A percentile compares a stretch with the other conserved stretches of the same genome.
phyloP scores from a whole-genome alignment of 2,329 filamentous ascomycete genomes.

The Paracamarosporium sp. region DNA sequence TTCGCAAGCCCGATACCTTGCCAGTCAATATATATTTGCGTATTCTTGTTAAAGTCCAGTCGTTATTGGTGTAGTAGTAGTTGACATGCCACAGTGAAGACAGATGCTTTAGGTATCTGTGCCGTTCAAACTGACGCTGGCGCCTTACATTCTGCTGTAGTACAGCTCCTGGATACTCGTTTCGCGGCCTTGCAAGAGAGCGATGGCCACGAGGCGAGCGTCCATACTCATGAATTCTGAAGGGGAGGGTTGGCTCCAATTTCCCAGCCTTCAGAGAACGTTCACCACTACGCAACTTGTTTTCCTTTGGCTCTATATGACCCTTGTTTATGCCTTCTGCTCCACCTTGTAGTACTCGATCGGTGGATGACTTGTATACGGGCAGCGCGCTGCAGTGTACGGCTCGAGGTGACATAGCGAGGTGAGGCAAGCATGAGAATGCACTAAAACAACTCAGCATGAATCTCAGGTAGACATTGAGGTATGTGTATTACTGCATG shows the following conservation, averaged over 20 bases:
- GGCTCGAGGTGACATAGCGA: neutral
- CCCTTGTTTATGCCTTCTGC: neutral
- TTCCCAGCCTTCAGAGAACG: too few species aligned
- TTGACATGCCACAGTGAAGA: neutral
- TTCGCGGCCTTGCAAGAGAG: neutral
- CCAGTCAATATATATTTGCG: too few species aligned
- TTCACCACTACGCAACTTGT: too few species aligned
- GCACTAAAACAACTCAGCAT: neutral
- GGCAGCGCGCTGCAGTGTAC: neutral
- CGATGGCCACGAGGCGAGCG: too few species aligned
- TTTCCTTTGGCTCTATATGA: neutral
- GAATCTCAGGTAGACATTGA: neutral
- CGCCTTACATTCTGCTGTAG: neutral
- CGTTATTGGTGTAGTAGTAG: neutral
- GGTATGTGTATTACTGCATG: neutral
- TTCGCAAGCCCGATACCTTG: neutral
- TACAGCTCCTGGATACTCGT: too few species aligned
- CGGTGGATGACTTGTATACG: neutral
- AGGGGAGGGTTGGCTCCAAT: too few species aligned
- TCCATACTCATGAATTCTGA: too few species aligned
- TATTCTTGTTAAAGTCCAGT: too few species aligned
- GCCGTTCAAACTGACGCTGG: neutral
- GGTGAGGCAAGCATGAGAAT: neutral
- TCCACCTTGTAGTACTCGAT: neutral
- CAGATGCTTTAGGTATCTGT: neutral